These are phyloP conservation scores for Trichophyton rubrum DNA, from an alignment of 2,329 filamentous ascomycete species.

Conservation along the genomic window DNA sequence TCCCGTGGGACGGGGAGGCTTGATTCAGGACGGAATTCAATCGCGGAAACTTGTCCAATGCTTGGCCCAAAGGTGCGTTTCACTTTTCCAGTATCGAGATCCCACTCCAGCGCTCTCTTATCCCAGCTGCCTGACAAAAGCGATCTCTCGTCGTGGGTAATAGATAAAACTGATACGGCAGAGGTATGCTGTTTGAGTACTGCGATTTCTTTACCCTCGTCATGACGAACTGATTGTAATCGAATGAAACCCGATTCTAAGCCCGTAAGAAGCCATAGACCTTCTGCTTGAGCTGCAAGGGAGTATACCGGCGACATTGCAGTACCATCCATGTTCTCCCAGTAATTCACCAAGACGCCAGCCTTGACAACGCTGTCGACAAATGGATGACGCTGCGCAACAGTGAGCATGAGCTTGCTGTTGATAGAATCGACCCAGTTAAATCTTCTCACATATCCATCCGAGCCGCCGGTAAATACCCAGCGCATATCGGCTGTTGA, in stretches of 20 bases:
- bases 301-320: constrained; percentile 84
- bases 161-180: constrained; percentile 73
- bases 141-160: constrained; percentile 74
- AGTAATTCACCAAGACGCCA: constrained; percentile 87
- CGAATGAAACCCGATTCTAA: constrained; percentile 87
- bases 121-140: constrained; percentile 94
- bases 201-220: constrained; percentile 81
- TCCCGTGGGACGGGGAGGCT: constrained; percentile 64
- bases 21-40: constrained; percentile 71
- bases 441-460: constrained; percentile 94
- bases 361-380: constrained; percentile 96
- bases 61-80: constrained; percentile 64
- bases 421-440: constrained; percentile 93
- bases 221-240: constrained; percentile 80
- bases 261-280: constrained; percentile 82
- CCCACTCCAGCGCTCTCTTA: constrained; percentile 88
- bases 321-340: constrained; percentile 84
- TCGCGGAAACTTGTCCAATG: constrained; percentile 71
- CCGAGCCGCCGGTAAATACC: constrained; percentile 85
- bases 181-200: constrained; percentile 74
- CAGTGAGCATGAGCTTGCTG: constrained; percentile 81
- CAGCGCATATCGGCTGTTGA: constrained; percentile 89
- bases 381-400: constrained; percentile 90
- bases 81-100: constrained; percentile 71
- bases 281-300: constrained; percentile 77